phyloP scores from a whole-genome alignment of 306 rosid genomes.

The Pueraria montana region DNA sequence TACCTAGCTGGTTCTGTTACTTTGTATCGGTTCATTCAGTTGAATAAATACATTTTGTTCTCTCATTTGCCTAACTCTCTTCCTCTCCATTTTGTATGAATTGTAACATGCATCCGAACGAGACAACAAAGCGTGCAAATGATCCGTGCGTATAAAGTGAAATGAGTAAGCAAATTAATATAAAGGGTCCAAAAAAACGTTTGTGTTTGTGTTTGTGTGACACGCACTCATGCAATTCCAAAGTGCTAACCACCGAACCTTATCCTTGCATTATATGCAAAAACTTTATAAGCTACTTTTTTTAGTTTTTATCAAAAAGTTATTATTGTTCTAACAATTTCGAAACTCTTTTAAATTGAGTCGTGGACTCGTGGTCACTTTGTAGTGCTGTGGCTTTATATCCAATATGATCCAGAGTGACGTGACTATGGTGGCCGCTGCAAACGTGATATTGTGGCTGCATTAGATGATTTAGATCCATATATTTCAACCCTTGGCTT shows the following conservation, averaged over 20 bases:
- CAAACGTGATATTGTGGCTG: neutral
- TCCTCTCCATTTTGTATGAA: neutral
- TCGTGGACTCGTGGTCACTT: neutral
- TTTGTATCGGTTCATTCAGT: neutral
- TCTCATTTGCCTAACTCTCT: neutral
- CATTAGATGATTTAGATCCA: neutral
- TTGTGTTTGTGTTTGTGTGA: conserved; percentile 36
- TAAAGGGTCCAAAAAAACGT: conserved; percentile 20
- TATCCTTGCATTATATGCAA: conserved; percentile 27
- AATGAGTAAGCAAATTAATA: neutral
- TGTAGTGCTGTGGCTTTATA: neutral
- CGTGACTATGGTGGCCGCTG: neutral
- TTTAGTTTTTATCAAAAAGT: conserved; percentile 18
- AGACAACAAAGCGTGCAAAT: conserved; percentile 26
- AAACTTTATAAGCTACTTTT: conserved; percentile 1
- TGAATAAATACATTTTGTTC: neutral
- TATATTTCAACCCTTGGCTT: neutral
- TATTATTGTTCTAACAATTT: neutral
- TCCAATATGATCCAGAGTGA: neutral
- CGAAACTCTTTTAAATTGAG: neutral
- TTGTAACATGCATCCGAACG: neutral
- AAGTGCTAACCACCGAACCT: conserved; percentile 44
- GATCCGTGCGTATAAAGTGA: conserved; percentile 31
- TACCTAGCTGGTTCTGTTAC: too few species aligned
- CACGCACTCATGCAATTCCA: conserved; percentile 28